Evolutionary conservation across 163 green algal species (phyloP), one percentile per base, ranked within the genome.

Genomic region (Smithsoniella earleae): DNA sequence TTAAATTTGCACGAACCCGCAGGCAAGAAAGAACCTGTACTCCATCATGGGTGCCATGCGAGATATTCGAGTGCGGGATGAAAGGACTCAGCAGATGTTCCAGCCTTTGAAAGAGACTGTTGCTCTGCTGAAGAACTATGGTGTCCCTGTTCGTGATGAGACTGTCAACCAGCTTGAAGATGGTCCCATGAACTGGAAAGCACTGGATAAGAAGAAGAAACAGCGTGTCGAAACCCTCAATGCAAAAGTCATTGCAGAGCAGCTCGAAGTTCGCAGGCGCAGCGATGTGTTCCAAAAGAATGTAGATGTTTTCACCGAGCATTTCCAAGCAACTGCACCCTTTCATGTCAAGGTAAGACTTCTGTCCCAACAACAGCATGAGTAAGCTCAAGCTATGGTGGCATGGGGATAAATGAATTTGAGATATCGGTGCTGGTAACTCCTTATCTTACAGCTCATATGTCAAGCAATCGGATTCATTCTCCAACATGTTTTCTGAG

Each of bases 131-230:
- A 74, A 82, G 40, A 82, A 69, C 31, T 92, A 89, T 46, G 81
- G 81, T 69, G 58, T 69, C 5, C 58, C 58, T 38, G 58, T 69
- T 5, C n/a, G 25, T 30, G 58, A 69, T 34, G 58, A 69, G 25
- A 69, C 58, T 43, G 58, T 69, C 54, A 91, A 93, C 73, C 79
- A 77, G 62, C 74, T 93, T 45, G 74, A 74, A 25, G 86, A 69
- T 33, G 82, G 78, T 8, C 85, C 85, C 2, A 73, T 86, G 34
- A 65, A 66, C 4, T 97, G 91, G 91, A 86, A 87, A 66, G 64
- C 62, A 2, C 79, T 97, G 22, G 90, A 92, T 79, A 95, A 95
- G 79, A 93, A 92, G 80, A 93, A 95, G 87, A 87, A 91, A 27
- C 58, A 69, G 16, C 58, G 74, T 65, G 28, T 62, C 6, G 72